Base-by-base conservation (phyloP, 192 early-diverging fungal species). In the Coemansia umbellata region DNA sequence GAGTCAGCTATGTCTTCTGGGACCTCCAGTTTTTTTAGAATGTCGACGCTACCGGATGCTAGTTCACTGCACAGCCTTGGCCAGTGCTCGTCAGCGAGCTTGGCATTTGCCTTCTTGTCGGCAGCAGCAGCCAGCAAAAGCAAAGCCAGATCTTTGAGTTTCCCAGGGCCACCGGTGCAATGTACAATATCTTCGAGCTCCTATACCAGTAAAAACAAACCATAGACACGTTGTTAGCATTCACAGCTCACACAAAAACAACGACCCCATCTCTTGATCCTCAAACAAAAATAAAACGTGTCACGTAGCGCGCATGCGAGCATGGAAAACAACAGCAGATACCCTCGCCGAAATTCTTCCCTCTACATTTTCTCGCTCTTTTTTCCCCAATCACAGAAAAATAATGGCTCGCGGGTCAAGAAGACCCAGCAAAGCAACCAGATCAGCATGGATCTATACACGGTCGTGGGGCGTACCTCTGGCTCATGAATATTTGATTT, bases 1-100 rank as follows among this genome's bases (percentile, higher is more conserved):
- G 73, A 75, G 43, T 75, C 66, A 27, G 73, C 66, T 5, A 53
- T 66, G 1, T 50, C 53, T 33, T 75, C 66, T 9, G 73, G 73
- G 5, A 75, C 54, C 33, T 75, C 48, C 26, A 75, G 47, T 21
- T 57, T 53, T 49, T 55, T 57, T 18, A 75, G 61, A 15, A 69
- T 55, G 21, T 32, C 44, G 6, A 75, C 61, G 27, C 35, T 60
- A 40, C 37, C 40, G 18, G 61, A 26, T 8, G 62, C 66, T 23
- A 74, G 42, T 1, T 56, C 54, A 48, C 58, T 69, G 60, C 73
- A 75, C 28, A 60, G 31, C 31, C 39, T 69, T 14, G 73, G 54
- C 73, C 73, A 75, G 10, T 75, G 65, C 23, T 50, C 57, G 6
- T 51, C 66, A 0, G 63, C 37, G 8, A 47, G 37, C 39, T 36